phyloP scores from a whole-genome alignment of 495 filamentous ascomycete genomes.

The Lichina pygmaea region DNA sequence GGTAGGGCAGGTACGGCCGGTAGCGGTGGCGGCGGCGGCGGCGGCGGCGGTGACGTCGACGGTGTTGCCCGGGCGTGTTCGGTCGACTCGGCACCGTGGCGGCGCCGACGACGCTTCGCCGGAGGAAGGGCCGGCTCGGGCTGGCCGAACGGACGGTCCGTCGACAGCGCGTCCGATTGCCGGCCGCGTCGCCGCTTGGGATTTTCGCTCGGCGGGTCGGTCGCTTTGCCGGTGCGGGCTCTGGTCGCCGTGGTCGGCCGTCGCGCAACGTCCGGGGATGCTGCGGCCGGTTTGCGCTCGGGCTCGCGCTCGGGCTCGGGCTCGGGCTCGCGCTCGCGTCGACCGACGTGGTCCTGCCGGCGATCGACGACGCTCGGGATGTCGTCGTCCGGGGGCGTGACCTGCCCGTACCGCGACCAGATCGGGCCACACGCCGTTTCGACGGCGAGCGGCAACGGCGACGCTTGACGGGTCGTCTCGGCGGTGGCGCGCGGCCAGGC shows the following conservation, averaged over 20 bases:
- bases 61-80: not conserved
- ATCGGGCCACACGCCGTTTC: not conserved
- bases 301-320: too few relatives aligned
- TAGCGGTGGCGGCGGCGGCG: too few relatives aligned
- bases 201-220: not conserved
- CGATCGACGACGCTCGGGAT: not conserved
- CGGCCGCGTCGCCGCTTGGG: too few relatives aligned
- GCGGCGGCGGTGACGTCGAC: not conserved
- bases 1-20: too few relatives aligned
- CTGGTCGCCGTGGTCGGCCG: not conserved
- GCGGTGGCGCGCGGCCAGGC: not conserved
- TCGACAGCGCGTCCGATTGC: not conserved
- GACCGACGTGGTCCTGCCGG: not conserved
- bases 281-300: not conserved
- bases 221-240: not conserved
- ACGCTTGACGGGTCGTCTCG: not conserved
- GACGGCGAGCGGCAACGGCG: too few relatives aligned
- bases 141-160: not conserved
- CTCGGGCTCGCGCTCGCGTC: not conserved
- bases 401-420: not conserved
- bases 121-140: not conserved
- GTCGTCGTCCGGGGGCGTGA: slow-evolving; percentile 1
- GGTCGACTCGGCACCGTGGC: not conserved
- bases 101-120: not conserved
- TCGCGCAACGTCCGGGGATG: not conserved